Percentiles rank a stretch among this genome's conserved stretches.
These are phyloP conservation scores for Hemisphaericaspora subhashii DNA, from an alignment of 1,139 yeast species.

Conservation along the genomic window DNA sequence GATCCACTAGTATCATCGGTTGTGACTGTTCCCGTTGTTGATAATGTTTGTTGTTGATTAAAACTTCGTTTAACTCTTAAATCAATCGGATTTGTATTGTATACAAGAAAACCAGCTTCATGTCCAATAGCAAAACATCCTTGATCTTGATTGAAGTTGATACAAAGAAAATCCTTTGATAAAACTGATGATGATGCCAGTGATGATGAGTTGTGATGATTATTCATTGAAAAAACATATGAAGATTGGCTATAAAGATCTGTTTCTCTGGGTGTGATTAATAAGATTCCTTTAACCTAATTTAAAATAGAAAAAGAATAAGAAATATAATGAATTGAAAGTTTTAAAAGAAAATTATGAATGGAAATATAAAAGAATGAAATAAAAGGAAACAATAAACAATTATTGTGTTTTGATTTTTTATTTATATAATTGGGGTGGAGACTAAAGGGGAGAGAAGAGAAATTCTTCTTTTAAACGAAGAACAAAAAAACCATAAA, in stretches of 20 bases:
- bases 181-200: conserved; percentile 14
- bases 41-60: conserved; percentile 8
- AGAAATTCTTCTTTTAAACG: too few species aligned
- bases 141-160: conserved; percentile 83
- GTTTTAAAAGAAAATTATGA: too few species aligned
- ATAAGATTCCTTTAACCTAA: too few species aligned
- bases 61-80: conserved; percentile 69
- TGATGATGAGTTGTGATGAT: conserved; percentile 1
- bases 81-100: conserved; percentile 84
- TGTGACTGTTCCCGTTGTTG: conserved; percentile 6
- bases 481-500: too few species aligned
- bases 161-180: conserved; percentile 47
- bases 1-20: conserved; percentile 11
- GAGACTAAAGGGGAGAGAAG: too few species aligned
- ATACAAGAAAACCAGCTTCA: conserved; percentile 82
- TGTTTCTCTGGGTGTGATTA: not conserved
- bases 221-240: conserved; percentile 5
- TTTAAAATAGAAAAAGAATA: too few species aligned
- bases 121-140: conserved; percentile 87
- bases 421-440: too few species aligned
- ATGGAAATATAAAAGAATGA: too few species aligned
- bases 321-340: too few species aligned
- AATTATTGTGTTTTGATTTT: too few species aligned
- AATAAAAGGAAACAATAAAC: too few species aligned
- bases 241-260: not conserved